Evolutionary conservation across 345 rosid genomes (phyloP), one percentile per base, ranked within the genome.

Genomic region (Salix suchowensis): DNA sequence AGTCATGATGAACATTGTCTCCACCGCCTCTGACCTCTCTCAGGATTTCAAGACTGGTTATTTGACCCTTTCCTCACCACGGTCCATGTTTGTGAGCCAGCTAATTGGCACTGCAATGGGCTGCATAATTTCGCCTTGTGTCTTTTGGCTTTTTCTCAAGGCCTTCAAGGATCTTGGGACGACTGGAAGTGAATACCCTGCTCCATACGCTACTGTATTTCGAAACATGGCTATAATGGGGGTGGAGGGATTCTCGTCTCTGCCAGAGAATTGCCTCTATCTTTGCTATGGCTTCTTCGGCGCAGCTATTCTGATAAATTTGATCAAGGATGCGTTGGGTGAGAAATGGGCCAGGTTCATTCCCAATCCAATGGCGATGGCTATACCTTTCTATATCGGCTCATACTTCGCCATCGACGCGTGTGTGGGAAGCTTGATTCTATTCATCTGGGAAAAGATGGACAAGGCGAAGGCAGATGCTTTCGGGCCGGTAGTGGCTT

Each of bases 321-420:
- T 71, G 26, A 4, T 87, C 30, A 76, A 71, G 70, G 87, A 87
- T 14, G 6, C 16, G 0, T 39, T 81, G 4, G 68, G 72, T 1
- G 10, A 11, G 9, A 80, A 40, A 16, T 54, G 73, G 54, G 66
- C 79, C 23, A 70, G 70, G 77, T 82, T 66, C 13, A 70, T 84
- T 48, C 89, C 87, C 18, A 69, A 82, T 8, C 89, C 87, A 6
- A 84, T 86, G 89, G 86, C 86, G 21, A 77, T 86, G 89, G 86
- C 86, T 15, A 71, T 76, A 26, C 87, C 89, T 4, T 84, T 84
- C 81, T 84, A 80, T 73, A 28, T 81, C 1, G 87, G 87, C 55
- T 77, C 82, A 2, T 87, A 83, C 81, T 82, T 87, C 61, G 83
- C 89, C 37, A 79, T 87, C 1, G 87, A 87, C n/a, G 84, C 84